Base-by-base conservation (phyloP, 768 basidiomycete species). In the Pleurotus tuber-regium region DNA sequence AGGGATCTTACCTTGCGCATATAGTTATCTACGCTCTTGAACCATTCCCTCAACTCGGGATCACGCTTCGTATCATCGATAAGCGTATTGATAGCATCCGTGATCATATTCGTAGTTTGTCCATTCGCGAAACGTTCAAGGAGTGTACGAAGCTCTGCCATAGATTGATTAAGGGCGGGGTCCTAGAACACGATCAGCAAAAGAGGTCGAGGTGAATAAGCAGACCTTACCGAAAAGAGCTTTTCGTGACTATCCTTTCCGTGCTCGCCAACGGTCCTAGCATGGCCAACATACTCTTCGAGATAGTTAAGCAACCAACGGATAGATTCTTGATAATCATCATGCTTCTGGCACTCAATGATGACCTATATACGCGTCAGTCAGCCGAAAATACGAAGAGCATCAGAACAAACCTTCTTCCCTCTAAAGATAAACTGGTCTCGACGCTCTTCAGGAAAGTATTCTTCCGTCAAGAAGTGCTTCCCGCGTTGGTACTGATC, bases 361-460 rank as follows among this genome's bases (percentile, higher is more conserved):
- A 96, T 81, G 33, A 87, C n/a, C n/a, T n/a, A n/a, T n/a, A n/a
- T n/a, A n/a, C n/a, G n/a, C n/a, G n/a, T n/a, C n/a, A n/a, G n/a
- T n/a, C n/a, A n/a, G n/a, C n/a, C n/a, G n/a, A n/a, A n/a, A n/a
- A n/a, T n/a, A n/a, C n/a, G n/a, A n/a, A n/a, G n/a, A n/a, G n/a
- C n/a, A n/a, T n/a, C n/a, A n/a, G n/a, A n/a, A n/a, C n/a, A n/a
- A n/a, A n/a, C 86, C 82, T 97, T 97, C 77, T 97, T 98, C 3
- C 83, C 78, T 11, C 96, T 82, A 74, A 86, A 96, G 63, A 98
- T 88, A 68, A 92, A 97, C 61, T 91, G 91, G 46, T 95, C 91
- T 25, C 91, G 79, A 18, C 95, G 76, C 67, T 94, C 93, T 58
- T 87, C 75, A 0, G 94, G 94, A 77, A 96, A 93, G 58, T 86